Base-by-base conservation (phyloP, 2,329 filamentous ascomycete genomes). In the Sporothrix sp. region DNA sequence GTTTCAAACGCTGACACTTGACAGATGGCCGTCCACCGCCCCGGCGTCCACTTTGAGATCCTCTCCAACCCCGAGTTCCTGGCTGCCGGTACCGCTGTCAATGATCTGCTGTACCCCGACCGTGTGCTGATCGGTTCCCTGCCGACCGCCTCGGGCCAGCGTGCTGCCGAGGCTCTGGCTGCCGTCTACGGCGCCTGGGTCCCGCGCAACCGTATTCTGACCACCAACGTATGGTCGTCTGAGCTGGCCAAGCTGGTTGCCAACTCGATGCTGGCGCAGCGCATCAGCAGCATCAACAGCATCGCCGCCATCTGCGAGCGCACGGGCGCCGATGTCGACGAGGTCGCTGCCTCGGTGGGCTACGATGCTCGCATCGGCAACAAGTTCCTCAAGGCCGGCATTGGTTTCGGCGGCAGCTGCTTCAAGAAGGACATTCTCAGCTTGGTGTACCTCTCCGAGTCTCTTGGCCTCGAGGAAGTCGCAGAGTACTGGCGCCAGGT, bases 61-160 rank as follows among this genome's bases (percentile, higher is more conserved):
- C 74, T 90, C 23, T 88, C 84, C 40, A 90, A 90, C 66, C 86
- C 86, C 6, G 86, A 91, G 63, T 91, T 90, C 62, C 70, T 91
- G 38, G 82, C 86, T 23, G 85, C 86, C 57, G 86, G 86, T 48
- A 87, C 84, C 4, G 85, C 86, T 4, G 76, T 90, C 55, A 71
- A 76, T 40, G 82, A 90, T 61, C 72, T 91, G 8, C 72, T 87
- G 45, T 67, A 74, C 54, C 85, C 86, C 7, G 83, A 87, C 61
- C 78, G 86, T 23, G 78, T 91, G 13, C 71, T 91, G 37, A 88
- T 91, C 61, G 86, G 86, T 13, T 87, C 78, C 3, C 71, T 76
- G 7, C 72, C 72, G 6, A 85, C 82, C 0, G 64, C 72, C 1
- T 68, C 74, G 2, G 85, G 84, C 21, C 71, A 71, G 40, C 68